phyloP scores from a whole-genome alignment of 371 early-diverging fungal species.

The Nosema muscidifuracis region DNA sequence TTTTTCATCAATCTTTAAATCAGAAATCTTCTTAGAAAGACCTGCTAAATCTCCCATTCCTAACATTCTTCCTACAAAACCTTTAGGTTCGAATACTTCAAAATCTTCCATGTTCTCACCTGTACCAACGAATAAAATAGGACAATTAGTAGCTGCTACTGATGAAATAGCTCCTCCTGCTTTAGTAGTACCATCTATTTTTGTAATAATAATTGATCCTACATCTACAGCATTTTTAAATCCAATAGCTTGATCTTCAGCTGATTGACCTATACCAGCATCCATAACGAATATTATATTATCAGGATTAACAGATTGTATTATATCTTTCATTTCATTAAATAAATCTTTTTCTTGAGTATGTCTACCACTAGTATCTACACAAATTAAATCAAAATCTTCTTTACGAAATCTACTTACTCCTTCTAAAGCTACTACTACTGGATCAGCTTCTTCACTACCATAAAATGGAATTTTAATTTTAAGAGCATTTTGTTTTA shows the following conservation, averaged over 20 bases:
- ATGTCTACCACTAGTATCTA: constrained; percentile 96
- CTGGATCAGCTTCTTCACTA: constrained; percentile 85
- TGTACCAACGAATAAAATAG: constrained; percentile 92
- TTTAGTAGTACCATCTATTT: constrained; percentile 97
- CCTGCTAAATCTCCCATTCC: constrained; percentile 89
- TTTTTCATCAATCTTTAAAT: constrained; percentile 76
- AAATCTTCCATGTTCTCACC: constrained; percentile 95
- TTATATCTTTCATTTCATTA: constrained; percentile 93
- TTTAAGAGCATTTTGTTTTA: constrained; percentile 93
- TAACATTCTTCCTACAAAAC: constrained; percentile 87
- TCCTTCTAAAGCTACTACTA: constrained; percentile 82
- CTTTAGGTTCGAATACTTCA: constrained; percentile 81
- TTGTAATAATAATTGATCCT: constrained; percentile 94
- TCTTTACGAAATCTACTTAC: constrained; percentile 85
- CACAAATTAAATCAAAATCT: constrained; percentile 92
- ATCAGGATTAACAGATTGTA: constrained; percentile 75
- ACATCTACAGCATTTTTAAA: constrained; percentile 89
- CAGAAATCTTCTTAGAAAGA: constrained; percentile 81
- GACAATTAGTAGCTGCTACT: constrained; percentile 90
- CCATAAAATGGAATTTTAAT: constrained; percentile 95
- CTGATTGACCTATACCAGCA: constrained; percentile 97
- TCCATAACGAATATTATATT: constrained; percentile 97
- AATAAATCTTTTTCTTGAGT: constrained; percentile 93
- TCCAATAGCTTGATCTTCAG: constrained; percentile 84
- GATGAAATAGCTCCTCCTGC: constrained; percentile 98